Evolutionary conservation across 352 stramenopile species (phyloP).

Genomic region (Pythium graminicola): DNA sequence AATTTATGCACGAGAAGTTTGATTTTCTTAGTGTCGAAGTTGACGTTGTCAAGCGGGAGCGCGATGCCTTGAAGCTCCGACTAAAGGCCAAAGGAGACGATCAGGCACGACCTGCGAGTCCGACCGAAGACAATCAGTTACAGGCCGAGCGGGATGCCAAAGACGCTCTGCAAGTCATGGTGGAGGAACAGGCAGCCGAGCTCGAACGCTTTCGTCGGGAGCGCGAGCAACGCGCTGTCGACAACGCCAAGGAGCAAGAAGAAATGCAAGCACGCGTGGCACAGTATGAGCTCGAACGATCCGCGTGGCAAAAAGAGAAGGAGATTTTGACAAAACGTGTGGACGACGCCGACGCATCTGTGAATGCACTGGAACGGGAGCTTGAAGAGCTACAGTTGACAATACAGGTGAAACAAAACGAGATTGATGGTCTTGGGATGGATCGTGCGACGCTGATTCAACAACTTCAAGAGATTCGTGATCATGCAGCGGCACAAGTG

Average conservation of each 20-base stretch:
- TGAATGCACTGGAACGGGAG: neutral
- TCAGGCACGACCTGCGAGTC: neutral
- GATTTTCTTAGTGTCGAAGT: conserved; percentile 29
- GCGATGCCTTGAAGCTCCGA: conserved; percentile 7
- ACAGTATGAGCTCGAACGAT: neutral
- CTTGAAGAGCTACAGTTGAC: neutral
- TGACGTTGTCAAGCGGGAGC: conserved; percentile 25
- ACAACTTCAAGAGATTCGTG: conserved; percentile 9
- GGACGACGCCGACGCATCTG: neutral
- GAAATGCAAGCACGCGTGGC: neutral
- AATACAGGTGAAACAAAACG: neutral
- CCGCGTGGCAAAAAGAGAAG: conserved; percentile 3
- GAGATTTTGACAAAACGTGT: neutral
- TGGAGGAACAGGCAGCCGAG: neutral
- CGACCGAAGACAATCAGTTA: neutral
- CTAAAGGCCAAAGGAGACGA: neutral
- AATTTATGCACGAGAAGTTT: conserved; percentile 33
- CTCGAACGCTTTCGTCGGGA: neutral
- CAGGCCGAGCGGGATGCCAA: neutral
- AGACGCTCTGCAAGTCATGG: neutral
- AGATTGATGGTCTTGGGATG: neutral
- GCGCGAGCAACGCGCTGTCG: neutral
- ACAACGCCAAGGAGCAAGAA: neutral
- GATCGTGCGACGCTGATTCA: neutral
- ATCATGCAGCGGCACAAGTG: conserved; percentile 10